These are phyloP conservation scores for Logfia minima DNA, from an alignment of 129 eudicot species.

Conservation along the genomic window DNA sequence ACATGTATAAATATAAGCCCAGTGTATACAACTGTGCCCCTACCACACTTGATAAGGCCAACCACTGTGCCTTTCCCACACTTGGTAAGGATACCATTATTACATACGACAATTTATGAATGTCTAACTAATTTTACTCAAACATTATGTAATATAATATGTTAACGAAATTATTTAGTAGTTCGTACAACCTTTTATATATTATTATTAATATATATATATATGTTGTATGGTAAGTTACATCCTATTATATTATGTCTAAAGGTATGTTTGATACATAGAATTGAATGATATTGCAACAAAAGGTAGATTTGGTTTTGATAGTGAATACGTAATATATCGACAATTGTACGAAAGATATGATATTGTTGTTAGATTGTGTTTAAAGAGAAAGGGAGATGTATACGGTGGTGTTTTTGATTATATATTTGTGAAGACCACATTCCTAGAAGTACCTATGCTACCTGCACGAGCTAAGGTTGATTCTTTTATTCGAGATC, in stretches of 20 bases:
- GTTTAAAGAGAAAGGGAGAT: slow-evolving; percentile 1
- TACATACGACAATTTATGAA: not conserved
- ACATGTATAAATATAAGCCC: not conserved
- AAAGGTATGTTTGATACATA: not conserved
- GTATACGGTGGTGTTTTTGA: not conserved
- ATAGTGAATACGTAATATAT: not conserved
- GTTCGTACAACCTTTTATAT: not conserved
- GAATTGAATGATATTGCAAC: not conserved
- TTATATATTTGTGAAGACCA: not conserved
- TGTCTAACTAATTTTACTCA: not conserved
- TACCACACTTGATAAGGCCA: slow-evolving; percentile 14
- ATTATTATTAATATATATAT: no score
- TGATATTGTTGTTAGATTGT: not conserved
- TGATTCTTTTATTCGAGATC: not conserved
- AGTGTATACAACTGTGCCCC: slow-evolving; percentile 18
- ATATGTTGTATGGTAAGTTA: no score
- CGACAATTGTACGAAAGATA: not conserved
- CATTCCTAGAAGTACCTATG: not conserved
- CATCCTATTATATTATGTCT: not conserved
- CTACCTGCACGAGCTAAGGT: not conserved
- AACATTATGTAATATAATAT: not conserved
- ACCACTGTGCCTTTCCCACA: slow-evolving; percentile 17
- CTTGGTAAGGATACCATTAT: not conserved
- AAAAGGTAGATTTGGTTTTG: not conserved
- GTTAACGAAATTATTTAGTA: no score